Evolutionary conservation across 1,139 yeast genomes (phyloP), one percentile per base, ranked within the genome.

Genomic region (Geotrichum restrictum): DNA sequence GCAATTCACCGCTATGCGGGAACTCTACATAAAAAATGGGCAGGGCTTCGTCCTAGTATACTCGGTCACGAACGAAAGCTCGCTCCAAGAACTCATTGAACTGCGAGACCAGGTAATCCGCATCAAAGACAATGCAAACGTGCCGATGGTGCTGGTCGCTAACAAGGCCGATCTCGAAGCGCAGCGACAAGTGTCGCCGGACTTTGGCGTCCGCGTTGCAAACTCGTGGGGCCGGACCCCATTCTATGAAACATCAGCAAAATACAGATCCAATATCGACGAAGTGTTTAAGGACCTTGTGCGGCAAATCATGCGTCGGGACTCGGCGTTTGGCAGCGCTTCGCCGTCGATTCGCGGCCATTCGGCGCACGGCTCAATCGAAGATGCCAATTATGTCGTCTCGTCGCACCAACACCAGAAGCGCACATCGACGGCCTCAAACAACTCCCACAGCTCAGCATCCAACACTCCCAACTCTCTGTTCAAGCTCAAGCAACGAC

Each of bases 211-310:
- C 55, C 79, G 78, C 56, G 83, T 89, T 22, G 91, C 96, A 48
- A 84, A 85, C 61, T 80, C 80, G 51, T 87, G 96, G 89, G 95
- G 95, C n/a, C 78, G 83, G 64, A 94, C 85, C 3, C 94, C 96
- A n/a, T 93, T 89, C 52, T 66, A 68, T 47, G 68, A 69, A 72
- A 87, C 97, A 1, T 85, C 95, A 60, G 98, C 98, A 40, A 85
- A 88, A 78, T 79, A 83, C 63, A 81, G 86, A 64, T 80, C 86
- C 50, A 88, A 88, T 64, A 95, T 93, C 39, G 89, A 85, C 61
- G 95, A 88, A 64, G 95, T 94, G 1, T 93, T 91, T 66, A 76
- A 85, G 55, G 94, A 86, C 63, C 82, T 91, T 36, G 95, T 91
- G 3, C 79, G 96, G 65, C 96, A 88, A 64, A 67, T 70, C 41